Evolutionary conservation across 108 stramenopile genomes (phyloP), one percentile per base, ranked within the genome.

Genomic region (Pelagomonas calceolata): DNA sequence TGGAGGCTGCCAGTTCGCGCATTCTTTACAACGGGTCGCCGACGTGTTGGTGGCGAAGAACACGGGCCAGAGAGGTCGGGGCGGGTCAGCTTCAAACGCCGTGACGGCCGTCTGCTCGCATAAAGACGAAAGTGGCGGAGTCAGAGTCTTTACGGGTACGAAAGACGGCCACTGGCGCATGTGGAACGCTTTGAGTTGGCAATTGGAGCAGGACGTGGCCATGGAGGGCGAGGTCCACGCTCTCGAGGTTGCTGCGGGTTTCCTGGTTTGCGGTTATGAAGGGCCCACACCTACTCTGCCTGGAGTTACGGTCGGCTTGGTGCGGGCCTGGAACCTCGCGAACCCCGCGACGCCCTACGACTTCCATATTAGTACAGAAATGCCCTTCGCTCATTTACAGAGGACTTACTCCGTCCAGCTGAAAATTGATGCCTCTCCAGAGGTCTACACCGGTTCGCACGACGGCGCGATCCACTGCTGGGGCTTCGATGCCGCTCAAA

Each of bases 161-260:
- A 60, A 60, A 26, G 51, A 60, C 51, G 51, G 51, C 51, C 51
- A 60, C 51, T 60, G 51, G 51, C 51, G 51, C 51, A 60, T 60
- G 51, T 60, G 51, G 51, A 12, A 60, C 51, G 51, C 51, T 3
- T 3, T 9, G 21, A 60, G 21, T 3, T 60, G 51, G 51, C 10
- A 4, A 1, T 3, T 60, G 21, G 10, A 4, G 51, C 51, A 60
- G 51, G 51, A 60, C 51, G 51, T 60, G 21, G 7, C 18, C 7
- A 60, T 60, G 51, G 26, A 16, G 51, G 51, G 51, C 51, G 51
- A 60, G 51, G 29, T 60, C 51, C 21, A 26, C 51, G 14, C 21
- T 1, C 14, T 60, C 7, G 14, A 16, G 21, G 51, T 60, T 26
- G 51, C 3, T 26, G 26, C 14, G 21, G 51, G 51, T 1, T 12